Percentiles rank a stretch among this genome's conserved stretches.
Evolutionary conservation across 192 early-diverging fungal species (phyloP).

Genomic region (Linnemannia exigua): DNA sequence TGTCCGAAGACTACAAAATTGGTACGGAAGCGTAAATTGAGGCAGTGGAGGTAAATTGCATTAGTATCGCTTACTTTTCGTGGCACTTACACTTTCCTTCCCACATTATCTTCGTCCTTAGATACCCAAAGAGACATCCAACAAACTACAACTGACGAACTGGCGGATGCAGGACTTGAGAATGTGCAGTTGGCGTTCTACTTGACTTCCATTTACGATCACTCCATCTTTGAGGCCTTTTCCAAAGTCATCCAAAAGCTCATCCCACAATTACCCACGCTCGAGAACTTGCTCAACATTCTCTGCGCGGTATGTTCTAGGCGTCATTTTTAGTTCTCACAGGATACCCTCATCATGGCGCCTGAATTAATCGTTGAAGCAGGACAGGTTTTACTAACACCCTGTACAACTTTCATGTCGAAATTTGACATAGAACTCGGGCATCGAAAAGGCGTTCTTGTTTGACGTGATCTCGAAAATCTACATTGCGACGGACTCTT

Average conservation of each 20-base stretch:
- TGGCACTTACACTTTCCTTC: not conserved
- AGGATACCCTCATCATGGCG: not conserved
- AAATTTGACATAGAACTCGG: constrained; percentile 80
- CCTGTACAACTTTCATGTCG: not conserved
- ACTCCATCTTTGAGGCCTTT: constrained; percentile 95
- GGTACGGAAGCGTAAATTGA: constrained; percentile 58
- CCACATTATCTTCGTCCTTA: constrained; percentile 18
- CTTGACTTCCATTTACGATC: constrained; percentile 94
- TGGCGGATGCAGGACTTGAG: constrained; percentile 83
- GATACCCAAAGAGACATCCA: constrained; percentile 97
- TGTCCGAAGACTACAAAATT: constrained; percentile 96
- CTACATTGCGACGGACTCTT: constrained; percentile 95
- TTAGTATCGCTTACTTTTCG: not conserved
- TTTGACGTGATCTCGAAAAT: constrained; percentile 93
- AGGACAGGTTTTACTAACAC: constrained; percentile 12
- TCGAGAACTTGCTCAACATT: constrained; percentile 93
- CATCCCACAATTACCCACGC: constrained; percentile 85
- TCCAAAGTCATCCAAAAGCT: constrained; percentile 94
- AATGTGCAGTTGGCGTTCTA: constrained; percentile 86
- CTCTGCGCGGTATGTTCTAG: constrained; percentile 83
- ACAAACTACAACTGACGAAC: constrained; percentile 89
- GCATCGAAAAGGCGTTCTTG: constrained; percentile 96
- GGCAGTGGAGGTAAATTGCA: not conserved
- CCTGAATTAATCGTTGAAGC: no score
- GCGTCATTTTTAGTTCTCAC: not conserved